A percentile compares a stretch with the other conserved stretches of the same genome.
phyloP scores from a whole-genome alignment of 164 flowering plant genomes.

The Malania oleifera region DNA sequence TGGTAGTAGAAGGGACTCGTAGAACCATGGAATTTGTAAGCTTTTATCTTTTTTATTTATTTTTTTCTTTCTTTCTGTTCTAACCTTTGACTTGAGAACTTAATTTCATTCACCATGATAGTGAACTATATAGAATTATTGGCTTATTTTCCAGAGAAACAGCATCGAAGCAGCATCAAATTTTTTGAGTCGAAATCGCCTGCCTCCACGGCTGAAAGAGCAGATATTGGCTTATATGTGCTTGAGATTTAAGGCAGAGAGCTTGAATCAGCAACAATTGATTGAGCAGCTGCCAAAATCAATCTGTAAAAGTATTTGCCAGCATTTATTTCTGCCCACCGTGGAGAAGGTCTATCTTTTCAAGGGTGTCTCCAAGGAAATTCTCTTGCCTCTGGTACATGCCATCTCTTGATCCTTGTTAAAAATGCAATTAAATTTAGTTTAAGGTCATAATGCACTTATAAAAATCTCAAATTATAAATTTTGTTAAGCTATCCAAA shows the following conservation, averaged over 20 bases:
- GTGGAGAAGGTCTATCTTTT: conserved; percentile 77
- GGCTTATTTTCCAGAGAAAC: conserved; percentile 53
- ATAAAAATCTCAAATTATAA: no score
- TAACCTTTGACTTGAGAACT: no score
- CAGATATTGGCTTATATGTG: conserved; percentile 92
- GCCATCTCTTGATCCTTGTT: background rate
- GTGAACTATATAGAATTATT: background rate
- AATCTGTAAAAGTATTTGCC: conserved; percentile 71
- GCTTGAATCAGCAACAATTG: conserved; percentile 74
- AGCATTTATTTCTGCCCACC: conserved; percentile 70
- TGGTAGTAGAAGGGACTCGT: conserved; percentile 93
- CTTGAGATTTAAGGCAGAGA: conserved; percentile 83
- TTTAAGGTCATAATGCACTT: no score
- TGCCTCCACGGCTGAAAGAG: conserved; percentile 67
- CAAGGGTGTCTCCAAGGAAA: conserved; percentile 60
- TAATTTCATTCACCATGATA: background rate
- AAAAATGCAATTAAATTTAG: no score
- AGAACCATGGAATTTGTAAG: conserved; percentile 96
- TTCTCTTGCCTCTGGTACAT: conserved; percentile 55
- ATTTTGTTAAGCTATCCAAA: no score
- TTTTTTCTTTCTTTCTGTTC: no score
- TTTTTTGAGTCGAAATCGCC: conserved; percentile 65
- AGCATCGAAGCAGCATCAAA: conserved; percentile 84
- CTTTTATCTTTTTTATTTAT: background rate
- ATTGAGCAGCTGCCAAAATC: conserved; percentile 88